A percentile compares a stretch with the other conserved stretches of the same genome.
Conservation (phyloP, 2,329 filamentous ascomycete genomes). For the Pestalotiopsis fici region DNA sequence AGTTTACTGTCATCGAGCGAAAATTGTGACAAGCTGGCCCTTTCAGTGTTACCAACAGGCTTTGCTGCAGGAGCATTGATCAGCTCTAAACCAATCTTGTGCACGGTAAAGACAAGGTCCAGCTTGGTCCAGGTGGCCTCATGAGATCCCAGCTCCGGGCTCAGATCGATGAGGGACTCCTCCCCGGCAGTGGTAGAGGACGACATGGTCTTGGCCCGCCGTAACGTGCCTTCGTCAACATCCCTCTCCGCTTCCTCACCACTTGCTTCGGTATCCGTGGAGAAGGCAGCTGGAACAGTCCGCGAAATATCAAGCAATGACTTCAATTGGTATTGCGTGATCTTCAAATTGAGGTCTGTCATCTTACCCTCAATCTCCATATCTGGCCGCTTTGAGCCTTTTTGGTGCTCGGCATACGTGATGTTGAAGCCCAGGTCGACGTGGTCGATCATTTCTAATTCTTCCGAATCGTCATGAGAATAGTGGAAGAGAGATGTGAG, state of each 20-base stretch:
- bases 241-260: constrained; percentile 76
- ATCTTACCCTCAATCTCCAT: constrained; percentile 89
- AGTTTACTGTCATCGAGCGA: constrained; percentile 90
- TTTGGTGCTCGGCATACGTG: constrained; percentile 84
- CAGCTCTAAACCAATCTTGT: constrained; percentile 85
- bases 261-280: constrained; percentile 68
- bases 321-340: constrained; percentile 89
- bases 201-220: constrained; percentile 47
- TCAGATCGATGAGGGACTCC: constrained; percentile 52
- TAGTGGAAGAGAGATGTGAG: constrained; percentile 91
- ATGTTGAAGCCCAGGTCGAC: constrained; percentile 93
- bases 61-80: constrained; percentile 74
- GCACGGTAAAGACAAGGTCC: constrained; percentile 86
- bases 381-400: constrained; percentile 78
- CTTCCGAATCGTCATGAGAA: constrained; percentile 69
- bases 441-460: constrained; percentile 95
- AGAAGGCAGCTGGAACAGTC: constrained; percentile 86
- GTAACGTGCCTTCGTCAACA: constrained; percentile 59
- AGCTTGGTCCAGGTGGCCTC: constrained; percentile 86
- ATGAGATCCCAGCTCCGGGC: constrained; percentile 70
- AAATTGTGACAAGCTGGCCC: constrained; percentile 87
- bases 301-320: constrained; percentile 86
- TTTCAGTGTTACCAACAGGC: constrained; percentile 76
- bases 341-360: constrained; percentile 86
- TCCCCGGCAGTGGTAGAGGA: constrained; percentile 36